phyloP scores from a whole-genome alignment of 2,329 filamentous ascomycete genomes.

The Cadophora luteo-olivacea region DNA sequence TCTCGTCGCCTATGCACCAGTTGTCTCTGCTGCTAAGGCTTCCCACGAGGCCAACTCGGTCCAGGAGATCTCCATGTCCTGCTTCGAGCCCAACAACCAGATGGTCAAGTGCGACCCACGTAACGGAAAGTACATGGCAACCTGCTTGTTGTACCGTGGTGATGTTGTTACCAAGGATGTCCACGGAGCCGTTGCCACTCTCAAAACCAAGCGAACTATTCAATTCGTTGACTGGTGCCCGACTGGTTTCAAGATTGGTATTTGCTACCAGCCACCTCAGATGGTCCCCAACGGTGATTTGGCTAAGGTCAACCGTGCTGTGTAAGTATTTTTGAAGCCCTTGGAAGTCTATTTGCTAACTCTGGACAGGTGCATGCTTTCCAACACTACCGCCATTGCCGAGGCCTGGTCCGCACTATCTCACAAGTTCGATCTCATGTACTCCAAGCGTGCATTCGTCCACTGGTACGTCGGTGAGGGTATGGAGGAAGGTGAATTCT shows the following conservation, averaged over 20 bases:
- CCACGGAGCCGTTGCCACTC: constrained; percentile 87
- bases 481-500: constrained; percentile 99
- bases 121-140: constrained; percentile 99
- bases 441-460: constrained; percentile 99
- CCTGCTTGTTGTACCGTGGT: constrained; percentile 96
- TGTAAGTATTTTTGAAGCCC: constrained; percentile 66
- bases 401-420: constrained; percentile 97
- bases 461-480: constrained; percentile 99
- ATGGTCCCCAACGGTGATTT: constrained; percentile 96
- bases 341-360: constrained; percentile 30
- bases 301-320: constrained; percentile 96
- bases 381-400: constrained; percentile 97
- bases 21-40: constrained; percentile 94
- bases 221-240: constrained; percentile 99
- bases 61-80: constrained; percentile 97
- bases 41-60: constrained; percentile 98
- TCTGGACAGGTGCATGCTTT: constrained; percentile 88
- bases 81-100: constrained; percentile 99
- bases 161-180: constrained; percentile 97
- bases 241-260: constrained; percentile 99
- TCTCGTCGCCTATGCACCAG: constrained; percentile 92
- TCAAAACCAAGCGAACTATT: constrained; percentile 99
- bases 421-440: constrained; percentile 99
- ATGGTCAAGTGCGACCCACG: constrained; percentile 99
- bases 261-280: constrained; percentile 98